Evolutionary conservation across 1,284 basidiomycete genomes (phyloP), one percentile per base, ranked within the genome.

Genomic region (Malassezia equina): DNA sequence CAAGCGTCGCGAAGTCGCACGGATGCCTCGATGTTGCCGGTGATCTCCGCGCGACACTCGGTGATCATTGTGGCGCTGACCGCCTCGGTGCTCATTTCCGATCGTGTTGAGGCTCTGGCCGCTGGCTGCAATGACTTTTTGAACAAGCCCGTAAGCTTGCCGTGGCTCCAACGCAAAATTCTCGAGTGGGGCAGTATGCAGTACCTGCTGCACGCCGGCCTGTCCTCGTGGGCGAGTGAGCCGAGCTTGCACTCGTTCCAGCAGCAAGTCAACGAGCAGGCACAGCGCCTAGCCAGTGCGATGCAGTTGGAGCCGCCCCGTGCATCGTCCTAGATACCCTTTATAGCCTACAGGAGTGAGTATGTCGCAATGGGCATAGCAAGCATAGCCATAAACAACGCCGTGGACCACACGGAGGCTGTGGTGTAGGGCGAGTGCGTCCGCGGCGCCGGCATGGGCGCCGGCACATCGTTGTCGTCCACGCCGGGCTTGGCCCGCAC

Each of bases 91-190:
- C 23, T 93, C 31, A 86, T 90, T 73, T 85, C 83, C 55, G 94
- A 98, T 79, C 84, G 94, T 78, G 89, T 95, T 32, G 86, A 86
- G 21, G 94, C 94, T 15, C 82, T 99, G 8, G 91, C 88, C 0
- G 94, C 94, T 0, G 94, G 94, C 2, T 99, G 94, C 77, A 98
- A 99, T 69, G 94, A 99, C 75, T 99, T 96, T 77, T 77, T 99
- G 53, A 98, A 91, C 45, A 98, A 99, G 71, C 94, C 94, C 0
- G 93, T 98, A 27, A 89, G 87, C 9, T 79, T 94, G 19, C 81
- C 86, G 46, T 99, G 94, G 94, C 79, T 99, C 49, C 90, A 96
- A 75, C 88, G 86, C 78, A 99, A 99, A 80, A 91, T 98, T 66
- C 87, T 94, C 60, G 94, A 99, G 75, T 99, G 94, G 94, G 93